A percentile compares a stretch with the other conserved stretches of the same genome.
These are phyloP conservation scores for Neckera pumila DNA, from an alignment of 225 moss, liverwort and hornwort genomes.

Conservation along the genomic window DNA sequence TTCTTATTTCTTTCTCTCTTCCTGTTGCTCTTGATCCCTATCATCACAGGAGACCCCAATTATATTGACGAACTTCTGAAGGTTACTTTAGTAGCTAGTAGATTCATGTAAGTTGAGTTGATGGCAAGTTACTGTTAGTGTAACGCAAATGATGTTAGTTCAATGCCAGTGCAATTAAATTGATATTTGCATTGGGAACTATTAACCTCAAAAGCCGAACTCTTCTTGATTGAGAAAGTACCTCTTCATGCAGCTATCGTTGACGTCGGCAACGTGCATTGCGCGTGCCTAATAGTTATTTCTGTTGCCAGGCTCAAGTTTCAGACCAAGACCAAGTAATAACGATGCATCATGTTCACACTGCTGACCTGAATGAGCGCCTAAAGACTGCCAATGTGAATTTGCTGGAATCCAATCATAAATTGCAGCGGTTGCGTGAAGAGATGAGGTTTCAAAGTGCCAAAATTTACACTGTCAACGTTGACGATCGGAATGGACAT, in stretches of 20 bases:
- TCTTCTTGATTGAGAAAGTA: neutral
- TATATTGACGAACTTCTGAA: neutral
- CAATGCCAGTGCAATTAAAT: neutral
- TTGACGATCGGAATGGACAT: neutral
- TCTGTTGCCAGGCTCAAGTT: slow-evolving; percentile 14
- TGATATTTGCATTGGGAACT: neutral
- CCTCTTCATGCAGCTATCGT: neutral
- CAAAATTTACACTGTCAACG: neutral
- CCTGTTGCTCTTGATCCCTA: neutral
- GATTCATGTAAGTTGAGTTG: neutral
- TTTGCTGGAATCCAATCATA: slow-evolving; percentile 25
- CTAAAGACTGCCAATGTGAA: slow-evolving; percentile 21
- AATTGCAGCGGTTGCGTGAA: slow-evolving; percentile 39
- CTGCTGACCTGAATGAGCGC: slow-evolving; percentile 37
- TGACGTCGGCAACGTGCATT: neutral
- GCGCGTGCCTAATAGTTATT: neutral
- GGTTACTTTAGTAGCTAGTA: neutral
- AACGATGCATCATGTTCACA: slow-evolving; percentile 27
- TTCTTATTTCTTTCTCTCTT: neutral
- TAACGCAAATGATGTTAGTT: neutral
- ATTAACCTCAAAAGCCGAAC: neutral
- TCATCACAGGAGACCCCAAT: neutral
- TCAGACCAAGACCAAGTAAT: slow-evolving; percentile 44
- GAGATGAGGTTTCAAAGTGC: slow-evolving; percentile 27
- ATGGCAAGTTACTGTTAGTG: neutral